Evolutionary conservation across 441 rosid genomes (phyloP).

Genomic region (Arabidopsis hybrid): DNA sequence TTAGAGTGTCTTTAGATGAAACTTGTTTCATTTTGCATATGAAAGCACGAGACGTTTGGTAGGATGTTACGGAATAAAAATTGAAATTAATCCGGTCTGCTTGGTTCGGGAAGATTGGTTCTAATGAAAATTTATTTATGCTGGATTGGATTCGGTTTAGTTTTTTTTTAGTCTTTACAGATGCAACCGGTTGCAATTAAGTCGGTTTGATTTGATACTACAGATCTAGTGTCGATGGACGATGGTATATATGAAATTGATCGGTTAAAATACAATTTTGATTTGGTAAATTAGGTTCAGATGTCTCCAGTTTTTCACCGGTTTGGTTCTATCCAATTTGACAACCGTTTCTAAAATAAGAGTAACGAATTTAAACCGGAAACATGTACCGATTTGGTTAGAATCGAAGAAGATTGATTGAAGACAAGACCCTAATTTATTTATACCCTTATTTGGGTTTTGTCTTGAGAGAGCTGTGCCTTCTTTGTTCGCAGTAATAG

Average conservation of each 20-base stretch:
- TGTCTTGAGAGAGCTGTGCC: conserved; percentile 23
- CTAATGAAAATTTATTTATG: no score
- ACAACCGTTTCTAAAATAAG: conserved; percentile 3
- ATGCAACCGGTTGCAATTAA: not conserved
- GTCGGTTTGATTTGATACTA: not conserved
- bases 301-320: not conserved
- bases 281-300: conserved; percentile 13
- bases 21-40: conserved; percentile 3
- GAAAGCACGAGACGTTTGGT: no score
- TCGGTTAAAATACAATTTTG: conserved; percentile 5
- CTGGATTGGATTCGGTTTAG: no score
- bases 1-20: conserved; percentile 46
- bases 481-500: conserved; percentile 58
- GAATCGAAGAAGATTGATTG: conserved; percentile 27
- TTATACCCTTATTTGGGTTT: conserved; percentile 32
- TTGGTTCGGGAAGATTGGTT: not conserved
- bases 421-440: conserved; percentile 44
- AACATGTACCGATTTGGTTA: conserved; percentile 26
- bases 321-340: conserved; percentile 1
- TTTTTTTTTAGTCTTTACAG: no score
- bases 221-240: not conserved
- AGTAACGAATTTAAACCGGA: conserved; percentile 14
- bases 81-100: not conserved
- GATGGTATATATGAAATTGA: not conserved
- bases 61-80: not conserved